These are phyloP conservation scores for Malassezia pachydermatis DNA, from an alignment of 1,284 basidiomycete genomes.

Conservation along the genomic window DNA sequence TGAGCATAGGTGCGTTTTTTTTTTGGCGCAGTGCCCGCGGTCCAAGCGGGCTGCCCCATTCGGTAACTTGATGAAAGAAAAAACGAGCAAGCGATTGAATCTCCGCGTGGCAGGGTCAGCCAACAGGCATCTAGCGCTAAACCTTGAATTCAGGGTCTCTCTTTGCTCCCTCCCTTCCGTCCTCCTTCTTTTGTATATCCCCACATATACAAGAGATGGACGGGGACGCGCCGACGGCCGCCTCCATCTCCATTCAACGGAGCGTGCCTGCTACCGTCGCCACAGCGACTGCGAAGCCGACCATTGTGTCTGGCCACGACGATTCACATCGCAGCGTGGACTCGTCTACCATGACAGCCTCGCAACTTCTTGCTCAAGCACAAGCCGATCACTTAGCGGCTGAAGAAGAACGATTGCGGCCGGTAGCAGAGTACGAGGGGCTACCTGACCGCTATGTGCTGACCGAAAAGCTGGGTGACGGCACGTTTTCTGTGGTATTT, in stretches of 20 bases:
- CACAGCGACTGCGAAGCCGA: background rate
- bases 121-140: too few species aligned
- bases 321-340: background rate
- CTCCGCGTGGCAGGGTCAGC: too few species aligned
- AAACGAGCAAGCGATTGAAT: too few species aligned
- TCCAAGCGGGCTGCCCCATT: too few species aligned
- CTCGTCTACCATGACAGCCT: constrained; percentile 1
- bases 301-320: background rate
- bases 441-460: constrained; percentile 35
- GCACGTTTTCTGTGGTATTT: constrained; percentile 97
- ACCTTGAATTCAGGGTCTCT: too few species aligned
- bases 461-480: constrained; percentile 50
- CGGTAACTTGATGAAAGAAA: too few species aligned
- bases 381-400: background rate
- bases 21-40: too few species aligned
- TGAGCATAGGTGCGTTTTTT: too few species aligned
- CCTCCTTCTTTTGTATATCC: too few species aligned
- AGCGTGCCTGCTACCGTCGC: constrained; percentile 18
- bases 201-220: too few species aligned
- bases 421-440: constrained; percentile 14
- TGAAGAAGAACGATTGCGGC: constrained; percentile 10
- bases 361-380: background rate
- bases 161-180: too few species aligned
- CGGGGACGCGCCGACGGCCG: background rate
- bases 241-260: background rate